Evolutionary conservation across 2,329 filamentous ascomycete species (phyloP), one percentile per base, ranked within the genome.

Genomic region (Fusarium sp.): DNA sequence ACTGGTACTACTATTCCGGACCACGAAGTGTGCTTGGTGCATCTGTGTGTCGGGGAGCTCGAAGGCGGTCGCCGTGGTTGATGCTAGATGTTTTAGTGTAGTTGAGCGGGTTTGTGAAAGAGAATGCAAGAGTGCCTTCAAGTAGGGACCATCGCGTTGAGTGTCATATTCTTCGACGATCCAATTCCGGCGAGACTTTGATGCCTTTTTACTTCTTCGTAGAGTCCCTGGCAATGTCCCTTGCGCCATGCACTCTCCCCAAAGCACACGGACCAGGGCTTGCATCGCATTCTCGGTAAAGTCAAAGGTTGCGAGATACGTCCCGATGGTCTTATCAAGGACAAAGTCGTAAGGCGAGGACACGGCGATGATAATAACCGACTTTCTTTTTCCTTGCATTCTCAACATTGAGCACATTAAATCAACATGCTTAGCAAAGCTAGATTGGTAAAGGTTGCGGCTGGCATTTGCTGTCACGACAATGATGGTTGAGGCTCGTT

Each of bases 271-370:
- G 16, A 97, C 94, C 5, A 97, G 83, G 1, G 94, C 93, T 65
- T 92, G 91, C 82, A 98, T 89, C n/a, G 95, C 94, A 8, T 93
- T 95, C 74, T 98, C 95, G 1, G 95, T 98, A 76, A 97, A 98
- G 81, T 98, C 95, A 79, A 97, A 98, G 0, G 95, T 97, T 83
- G 95, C 98, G 41, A 98, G 88, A 75, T 98, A 98, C 1, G 95
- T 97, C 7, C 93, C 93, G 41, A 98, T 95, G 1, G 90, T 90
- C 70, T 92, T 92, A 75, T 98, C 95, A 88, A 95, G 94, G 47
- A 94, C 94, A 78, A 98, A 98, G 79, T 98, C 95, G 79, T 98
- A 98, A 0, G 95, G 95, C 1, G 95, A 98, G 80, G 94, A 97
- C 72, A 97, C 95, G 1, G 95, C 93, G 7, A 98, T 92, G 4